Percentiles rank a stretch among this genome's conserved stretches.
Conservation (phyloP, 768 basidiomycete genomes). For the Mycena pura region DNA sequence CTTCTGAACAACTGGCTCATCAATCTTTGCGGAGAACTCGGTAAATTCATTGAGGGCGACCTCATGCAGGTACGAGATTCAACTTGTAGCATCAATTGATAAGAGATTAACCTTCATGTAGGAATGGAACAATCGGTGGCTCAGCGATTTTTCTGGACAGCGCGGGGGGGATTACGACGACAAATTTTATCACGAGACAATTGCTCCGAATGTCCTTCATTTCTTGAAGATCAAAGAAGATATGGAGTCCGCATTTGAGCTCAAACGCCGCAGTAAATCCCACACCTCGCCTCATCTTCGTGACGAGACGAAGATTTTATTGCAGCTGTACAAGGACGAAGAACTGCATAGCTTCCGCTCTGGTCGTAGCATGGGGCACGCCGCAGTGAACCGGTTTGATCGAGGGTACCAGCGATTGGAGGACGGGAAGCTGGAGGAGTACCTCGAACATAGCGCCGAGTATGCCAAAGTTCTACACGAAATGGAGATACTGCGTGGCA, state of each 20-base stretch:
- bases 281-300: conserved; percentile 29
- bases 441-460: conserved; percentile 26
- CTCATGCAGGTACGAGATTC: too few relatives aligned
- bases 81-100: too few relatives aligned
- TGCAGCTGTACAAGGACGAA: conserved; percentile 23
- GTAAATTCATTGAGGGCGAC: too few relatives aligned
- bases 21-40: too few relatives aligned
- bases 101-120: too few relatives aligned
- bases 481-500: too few relatives aligned
- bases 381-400: conserved; percentile 21
- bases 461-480: conserved; percentile 19
- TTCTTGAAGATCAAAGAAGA: conserved; percentile 31
- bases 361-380: conserved; percentile 27
- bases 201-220: conserved; percentile 33
- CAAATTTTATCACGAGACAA: conserved; percentile 25
- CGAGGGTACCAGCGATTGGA: conserved; percentile 22
- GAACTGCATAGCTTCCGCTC: conserved; percentile 28
- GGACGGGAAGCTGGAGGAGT: conserved; percentile 23
- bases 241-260: conserved; percentile 25
- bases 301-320: conserved; percentile 25
- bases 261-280: conserved; percentile 11
- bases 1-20: conserved; percentile 30
- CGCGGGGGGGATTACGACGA: conserved; percentile 31
- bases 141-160: background rate
- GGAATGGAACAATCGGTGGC: background rate